Conservation (phyloP, 108 stramenopile genomes). For the Skeletonema menzelii region DNA sequence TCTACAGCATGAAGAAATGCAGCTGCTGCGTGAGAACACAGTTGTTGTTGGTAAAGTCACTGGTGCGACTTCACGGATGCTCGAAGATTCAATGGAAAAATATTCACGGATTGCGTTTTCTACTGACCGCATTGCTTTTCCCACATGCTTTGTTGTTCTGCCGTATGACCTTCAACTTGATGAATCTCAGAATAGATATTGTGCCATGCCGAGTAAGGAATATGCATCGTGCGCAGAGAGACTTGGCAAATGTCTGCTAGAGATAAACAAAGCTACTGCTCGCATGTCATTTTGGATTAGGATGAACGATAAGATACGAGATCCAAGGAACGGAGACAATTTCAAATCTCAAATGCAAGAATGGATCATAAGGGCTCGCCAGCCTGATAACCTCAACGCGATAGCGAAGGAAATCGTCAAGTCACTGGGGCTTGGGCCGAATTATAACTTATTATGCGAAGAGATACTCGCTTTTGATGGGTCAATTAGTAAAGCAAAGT, state of each 20-base stretch:
- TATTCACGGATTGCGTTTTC: conserved; percentile 38
- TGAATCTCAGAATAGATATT: conserved; percentile 14
- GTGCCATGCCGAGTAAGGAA: background rate
- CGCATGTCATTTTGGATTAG: conserved; percentile 48
- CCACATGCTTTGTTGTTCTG: conserved; percentile 40
- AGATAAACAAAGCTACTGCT: conserved; percentile 46
- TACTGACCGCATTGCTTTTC: conserved; percentile 35
- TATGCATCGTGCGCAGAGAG: conserved; percentile 16
- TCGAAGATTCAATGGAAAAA: conserved; percentile 38
- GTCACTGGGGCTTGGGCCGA: conserved; percentile 23
- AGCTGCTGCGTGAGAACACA: conserved; percentile 34
- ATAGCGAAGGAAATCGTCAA: conserved; percentile 33
- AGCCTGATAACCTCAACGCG: too few species aligned
- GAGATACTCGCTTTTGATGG: conserved; percentile 36
- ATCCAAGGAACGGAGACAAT: conserved; percentile 1
- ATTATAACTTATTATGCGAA: conserved; percentile 28
- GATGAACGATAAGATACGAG: conserved; percentile 38
- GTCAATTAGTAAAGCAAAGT: conserved; percentile 28
- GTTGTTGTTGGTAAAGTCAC: conserved; percentile 19
- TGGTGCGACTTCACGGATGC: background rate
- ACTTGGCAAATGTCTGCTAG: conserved; percentile 36
- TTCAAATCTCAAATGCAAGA: conserved; percentile 39
- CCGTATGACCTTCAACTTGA: conserved; percentile 31
- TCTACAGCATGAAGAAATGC: conserved; percentile 34
- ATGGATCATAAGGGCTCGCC: conserved; percentile 36